Evolutionary conservation across 345 rosid species (phyloP), one percentile per base, ranked within the genome.

Genomic region (Angophora floribunda): DNA sequence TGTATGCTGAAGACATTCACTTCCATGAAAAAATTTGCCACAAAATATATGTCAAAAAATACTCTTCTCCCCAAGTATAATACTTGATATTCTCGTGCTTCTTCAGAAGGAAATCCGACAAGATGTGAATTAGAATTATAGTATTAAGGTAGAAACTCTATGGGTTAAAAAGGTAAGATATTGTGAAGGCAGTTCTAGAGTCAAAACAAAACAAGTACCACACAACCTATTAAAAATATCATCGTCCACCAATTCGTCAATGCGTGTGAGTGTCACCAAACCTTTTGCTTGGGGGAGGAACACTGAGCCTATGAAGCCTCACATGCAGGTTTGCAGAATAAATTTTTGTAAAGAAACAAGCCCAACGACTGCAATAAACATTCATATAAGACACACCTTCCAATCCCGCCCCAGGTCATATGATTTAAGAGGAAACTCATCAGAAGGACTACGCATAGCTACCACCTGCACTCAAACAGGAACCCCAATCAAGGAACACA

Each of bases 301-400:
- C 59, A 53, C 59, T 53, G 59, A 53, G 9, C 53, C 53, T 36
- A 36, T 36, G 41, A 36, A 36, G 26, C 59, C 59, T 21, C 24
- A 24, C 59, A 7, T 21, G 59, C 24, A 53, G 59, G 22, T 53
- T 21, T 53, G 26, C 21, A 53, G 59, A 53, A 19, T 16, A 53
- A 53, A 53, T 36, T 36, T 53, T 19, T 7, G 26, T 7, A 53
- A 53, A 19, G 24, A 53, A 53, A 53, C 59, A 53, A 97, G 87
- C 92, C 96, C 99, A 93, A 97, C 88, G 93, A 97, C 96, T 78
- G 96, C 98, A 85, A 91, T 99, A 99, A 96, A 91, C 30, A 85
- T 55, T 22, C 87, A 89, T 87, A 51, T 12, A 51, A 51, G 52
- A 51, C 52, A 51, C 52, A 51, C 41, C 41, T 36, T 36, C 41